A percentile compares a stretch with the other conserved stretches of the same genome.
phyloP scores from a whole-genome alignment of 495 filamentous ascomycete species.

The Annulohypoxylon stygium region DNA sequence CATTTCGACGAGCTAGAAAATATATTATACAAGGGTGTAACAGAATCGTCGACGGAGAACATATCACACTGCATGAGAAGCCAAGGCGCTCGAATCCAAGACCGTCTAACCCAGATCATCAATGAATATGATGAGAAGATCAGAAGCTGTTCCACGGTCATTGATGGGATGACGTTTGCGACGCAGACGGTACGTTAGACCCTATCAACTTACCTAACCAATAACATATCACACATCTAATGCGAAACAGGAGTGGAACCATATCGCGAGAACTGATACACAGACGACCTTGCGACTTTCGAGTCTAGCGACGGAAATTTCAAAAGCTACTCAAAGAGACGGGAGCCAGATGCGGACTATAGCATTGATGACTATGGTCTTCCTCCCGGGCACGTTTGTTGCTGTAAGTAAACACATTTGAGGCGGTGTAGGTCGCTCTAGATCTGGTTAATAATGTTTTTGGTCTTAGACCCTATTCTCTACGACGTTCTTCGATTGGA shows the following conservation, averaged over 20 bases:
- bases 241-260: constrained; percentile 11
- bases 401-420: background rate
- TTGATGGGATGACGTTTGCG: constrained; percentile 6
- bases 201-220: background rate
- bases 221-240: background rate
- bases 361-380: background rate
- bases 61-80: background rate
- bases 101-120: constrained; percentile 6
- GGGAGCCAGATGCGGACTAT: background rate
- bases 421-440: too few species aligned
- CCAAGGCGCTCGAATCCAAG: background rate
- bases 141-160: constrained; percentile 4
- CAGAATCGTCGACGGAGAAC: background rate
- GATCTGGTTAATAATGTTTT: too few species aligned
- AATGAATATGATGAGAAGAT: constrained; percentile 13
- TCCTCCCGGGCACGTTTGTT: background rate
- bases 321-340: background rate
- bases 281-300: background rate
- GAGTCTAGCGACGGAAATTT: background rate
- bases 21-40: background rate
- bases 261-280: constrained; percentile 12
- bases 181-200: constrained; percentile 7
- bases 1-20: constrained; percentile 1
- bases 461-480: background rate
- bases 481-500: background rate